phyloP scores from a whole-genome alignment of 2,329 filamentous ascomycete species.

The Aspergillus tamarii region DNA sequence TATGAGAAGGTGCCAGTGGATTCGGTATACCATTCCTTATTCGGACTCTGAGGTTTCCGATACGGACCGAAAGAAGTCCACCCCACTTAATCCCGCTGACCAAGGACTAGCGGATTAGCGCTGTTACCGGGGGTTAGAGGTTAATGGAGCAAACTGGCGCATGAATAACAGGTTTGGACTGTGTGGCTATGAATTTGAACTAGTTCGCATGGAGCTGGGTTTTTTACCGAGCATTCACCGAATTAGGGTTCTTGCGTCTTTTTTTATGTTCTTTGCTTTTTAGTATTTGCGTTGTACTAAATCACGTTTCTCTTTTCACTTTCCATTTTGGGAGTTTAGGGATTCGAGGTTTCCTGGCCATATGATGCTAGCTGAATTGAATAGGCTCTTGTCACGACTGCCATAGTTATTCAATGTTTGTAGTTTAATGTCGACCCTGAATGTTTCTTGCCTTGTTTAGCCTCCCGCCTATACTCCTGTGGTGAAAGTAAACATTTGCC shows the following conservation, averaged over 20 bases:
- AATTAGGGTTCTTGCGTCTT: background rate
- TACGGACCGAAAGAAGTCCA: background rate
- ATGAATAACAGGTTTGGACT: background rate
- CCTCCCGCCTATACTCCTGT: background rate
- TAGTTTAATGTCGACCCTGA: background rate
- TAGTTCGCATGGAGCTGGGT: background rate
- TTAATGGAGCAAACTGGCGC: conserved; percentile 3
- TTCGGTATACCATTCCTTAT: background rate
- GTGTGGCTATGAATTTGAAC: background rate
- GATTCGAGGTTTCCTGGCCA: background rate
- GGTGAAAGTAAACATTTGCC: background rate
- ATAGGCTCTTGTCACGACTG: background rate
- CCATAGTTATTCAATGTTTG: background rate
- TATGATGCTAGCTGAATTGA: background rate
- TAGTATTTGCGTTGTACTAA: background rate
- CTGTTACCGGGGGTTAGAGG: conserved; percentile 9
- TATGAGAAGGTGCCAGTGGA: background rate
- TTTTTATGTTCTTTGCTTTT: background rate
- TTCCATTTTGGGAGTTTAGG: background rate
- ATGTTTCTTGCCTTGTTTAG: background rate
- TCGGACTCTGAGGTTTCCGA: background rate
- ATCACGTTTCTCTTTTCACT: background rate
- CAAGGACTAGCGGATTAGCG: conserved; percentile 2
- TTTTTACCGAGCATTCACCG: conserved; percentile 1
- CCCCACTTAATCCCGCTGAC: background rate